phyloP scores from a whole-genome alignment of 208 protist species.

The Trypanosoma boissoni region DNA sequence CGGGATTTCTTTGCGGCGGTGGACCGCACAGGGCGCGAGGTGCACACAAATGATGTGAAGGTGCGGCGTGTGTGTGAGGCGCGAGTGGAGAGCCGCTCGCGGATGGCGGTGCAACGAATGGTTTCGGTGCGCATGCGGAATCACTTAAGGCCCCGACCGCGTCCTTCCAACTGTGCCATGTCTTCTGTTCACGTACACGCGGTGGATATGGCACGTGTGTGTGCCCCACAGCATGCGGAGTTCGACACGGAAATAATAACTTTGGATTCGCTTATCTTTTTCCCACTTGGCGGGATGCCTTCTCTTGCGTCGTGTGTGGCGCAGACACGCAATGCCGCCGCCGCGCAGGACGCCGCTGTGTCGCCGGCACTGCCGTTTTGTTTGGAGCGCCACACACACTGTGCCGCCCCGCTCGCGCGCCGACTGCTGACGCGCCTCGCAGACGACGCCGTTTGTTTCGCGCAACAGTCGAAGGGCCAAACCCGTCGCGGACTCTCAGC shows the following conservation, averaged over 20 bases:
- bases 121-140: slow-evolving; percentile 28
- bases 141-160: slow-evolving; percentile 30
- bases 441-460: slow-evolving; percentile 65
- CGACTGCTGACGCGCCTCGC: slow-evolving; percentile 78
- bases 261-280: no score
- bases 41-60: neutral
- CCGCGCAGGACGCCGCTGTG: neutral
- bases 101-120: slow-evolving; percentile 18
- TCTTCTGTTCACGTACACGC: slow-evolving; percentile 25
- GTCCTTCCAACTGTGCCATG: slow-evolving; percentile 31
- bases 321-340: neutral
- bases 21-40: slow-evolving; percentile 29
- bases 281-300: no score
- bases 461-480: slow-evolving; percentile 39
- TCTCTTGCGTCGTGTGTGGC: neutral
- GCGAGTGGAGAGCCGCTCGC: slow-evolving; percentile 20
- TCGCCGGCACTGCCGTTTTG: slow-evolving; percentile 68
- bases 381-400: slow-evolving; percentile 36
- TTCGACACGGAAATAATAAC: no score
- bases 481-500: slow-evolving; percentile 27
- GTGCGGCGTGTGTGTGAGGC: slow-evolving; percentile 19
- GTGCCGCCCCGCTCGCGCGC: slow-evolving; percentile 49
- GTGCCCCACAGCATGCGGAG: slow-evolving; percentile 10
- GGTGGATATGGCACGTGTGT: neutral
- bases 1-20: slow-evolving; percentile 38